phyloP scores from a whole-genome alignment of 139 green algal species.

The Coelastrella sp. region DNA sequence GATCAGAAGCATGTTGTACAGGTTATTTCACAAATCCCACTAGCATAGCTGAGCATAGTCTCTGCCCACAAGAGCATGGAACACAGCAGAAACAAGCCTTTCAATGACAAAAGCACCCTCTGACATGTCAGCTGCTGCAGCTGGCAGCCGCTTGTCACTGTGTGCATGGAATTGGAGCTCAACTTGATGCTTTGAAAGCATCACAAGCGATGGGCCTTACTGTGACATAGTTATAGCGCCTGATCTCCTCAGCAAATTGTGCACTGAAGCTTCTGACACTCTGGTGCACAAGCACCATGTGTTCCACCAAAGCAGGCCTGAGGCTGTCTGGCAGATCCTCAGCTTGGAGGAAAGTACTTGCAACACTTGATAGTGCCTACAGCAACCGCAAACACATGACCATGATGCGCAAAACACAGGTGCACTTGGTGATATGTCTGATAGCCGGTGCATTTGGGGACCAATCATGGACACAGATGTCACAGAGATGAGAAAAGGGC shows the following conservation, averaged over 20 bases:
- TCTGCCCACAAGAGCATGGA: no score
- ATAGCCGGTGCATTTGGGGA: no score
- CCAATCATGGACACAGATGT: no score
- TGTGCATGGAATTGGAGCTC: no score
- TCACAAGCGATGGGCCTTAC: not conserved
- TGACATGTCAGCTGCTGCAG: no score
- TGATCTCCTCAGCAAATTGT: slow-evolving; percentile 79
- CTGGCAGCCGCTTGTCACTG: no score
- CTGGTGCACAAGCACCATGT: slow-evolving; percentile 92
- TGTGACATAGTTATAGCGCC: slow-evolving; percentile 91
- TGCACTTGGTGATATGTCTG: no score
- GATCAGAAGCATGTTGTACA: not conserved
- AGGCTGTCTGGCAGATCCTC: slow-evolving; percentile 70
- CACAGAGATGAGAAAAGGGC: no score
- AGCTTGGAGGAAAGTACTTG: slow-evolving; percentile 77
- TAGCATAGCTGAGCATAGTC: no score
- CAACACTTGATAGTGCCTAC: slow-evolving; percentile 80
- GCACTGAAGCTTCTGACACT: slow-evolving; percentile 72
- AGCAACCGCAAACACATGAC: not conserved
- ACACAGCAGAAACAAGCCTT: no score
- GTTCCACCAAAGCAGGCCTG: slow-evolving; percentile 74
- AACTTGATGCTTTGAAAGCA: not conserved
- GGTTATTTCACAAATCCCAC: no score
- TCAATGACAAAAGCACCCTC: no score
- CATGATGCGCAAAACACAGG: not conserved